Evolutionary conservation across 2,329 filamentous ascomycete genomes (phyloP), one percentile per base, ranked within the genome.

Genomic region (Penicillium sp.): DNA sequence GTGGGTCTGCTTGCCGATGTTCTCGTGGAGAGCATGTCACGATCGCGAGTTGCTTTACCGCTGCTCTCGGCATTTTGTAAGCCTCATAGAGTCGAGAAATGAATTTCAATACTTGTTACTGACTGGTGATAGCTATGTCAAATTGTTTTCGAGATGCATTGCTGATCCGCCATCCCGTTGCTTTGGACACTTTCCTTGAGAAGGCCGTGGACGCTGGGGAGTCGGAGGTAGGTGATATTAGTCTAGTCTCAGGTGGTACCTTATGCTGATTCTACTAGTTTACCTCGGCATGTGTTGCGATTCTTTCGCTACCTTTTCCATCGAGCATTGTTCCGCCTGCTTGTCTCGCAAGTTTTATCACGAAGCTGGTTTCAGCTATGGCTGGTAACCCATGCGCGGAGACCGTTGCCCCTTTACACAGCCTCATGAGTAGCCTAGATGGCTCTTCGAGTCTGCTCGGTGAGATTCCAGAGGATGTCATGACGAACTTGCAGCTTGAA

Each of bases 51-150:
- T 53, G 75, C 80, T 4, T 60, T 84, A 49, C 68, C 74, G 24
- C 69, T 84, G 23, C 64, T 85, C 32, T 66, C 74, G n/a, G 65
- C 60, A 30, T 74, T 85, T 24, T 75, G 80, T 82, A 49, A 55
- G 63, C 4, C 52, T 45, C n/a, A 7, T 41, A 13, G 10, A 13
- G 7, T 17, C 13, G 3, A 26, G n/a, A 29, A 34, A 29, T 4
- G 2, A 10, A 13, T 10, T 23, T 39, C 37, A 17, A 50, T 40
- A 37, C 6, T 8, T 7, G n/a, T 27, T 5, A 41, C 46, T 63
- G 34, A 66, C 12, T 21, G n/a, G 0, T 13, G 26, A 13, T 46
- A 76, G 73, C 60, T 29, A 58, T 43, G 13, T 51, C 66, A n/a
- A 29, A 55, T 1, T 17, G 40, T 5, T 68, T 75, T 46, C 64